Evolutionary conservation across 2,329 filamentous ascomycete genomes (phyloP), one percentile per base, ranked within the genome.

Genomic region (Fusarium nanum): DNA sequence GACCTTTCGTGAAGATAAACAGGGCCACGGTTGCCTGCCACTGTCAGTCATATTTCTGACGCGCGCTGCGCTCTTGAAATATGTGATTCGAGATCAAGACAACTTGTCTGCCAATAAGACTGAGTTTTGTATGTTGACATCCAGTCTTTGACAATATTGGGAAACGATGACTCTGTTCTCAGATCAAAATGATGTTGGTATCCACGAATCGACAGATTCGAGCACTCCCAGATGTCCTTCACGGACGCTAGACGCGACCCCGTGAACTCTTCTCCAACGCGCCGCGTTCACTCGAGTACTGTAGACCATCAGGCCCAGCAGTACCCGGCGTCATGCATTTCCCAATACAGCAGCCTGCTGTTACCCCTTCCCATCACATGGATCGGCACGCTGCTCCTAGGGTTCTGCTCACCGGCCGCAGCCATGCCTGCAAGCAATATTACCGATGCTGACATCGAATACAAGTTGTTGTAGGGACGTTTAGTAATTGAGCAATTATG

Each of bases 341-440:
- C 73, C 73, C 40, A 68, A 71, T 75, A 56, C 53, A 73, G 73
- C 73, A 63, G 34, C 53, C 61, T 75, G 70, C 73, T 70, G 58
- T 61, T 70, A 56, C 56, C 73, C 59, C 70, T 61, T 73, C 63
- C 60, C 65, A 62, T 74, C 67, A 74, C 73, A 75, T 75, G 73
- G 73, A 75, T 75, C 63, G 50, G 52, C 60, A 56, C 44, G 44
- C 57, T 53, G 53, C 52, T 52, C 58, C 68, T 66, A 65, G 64
- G 66, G 64, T 62, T 66, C 54, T 68, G 60, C 68, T 74, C 72
- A 75, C 73, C 73, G 70, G 73, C 68, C 64, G 54, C 64, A 75
- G 72, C 68, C 68, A 75, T 68, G 65, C 61, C 61, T 68, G 64
- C 59, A 65, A 65, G 63, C 61, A 65, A 73, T 68, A 68, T 73